phyloP scores from a whole-genome alignment of 2,329 filamentous ascomycete species.

The Apiospora marii region DNA sequence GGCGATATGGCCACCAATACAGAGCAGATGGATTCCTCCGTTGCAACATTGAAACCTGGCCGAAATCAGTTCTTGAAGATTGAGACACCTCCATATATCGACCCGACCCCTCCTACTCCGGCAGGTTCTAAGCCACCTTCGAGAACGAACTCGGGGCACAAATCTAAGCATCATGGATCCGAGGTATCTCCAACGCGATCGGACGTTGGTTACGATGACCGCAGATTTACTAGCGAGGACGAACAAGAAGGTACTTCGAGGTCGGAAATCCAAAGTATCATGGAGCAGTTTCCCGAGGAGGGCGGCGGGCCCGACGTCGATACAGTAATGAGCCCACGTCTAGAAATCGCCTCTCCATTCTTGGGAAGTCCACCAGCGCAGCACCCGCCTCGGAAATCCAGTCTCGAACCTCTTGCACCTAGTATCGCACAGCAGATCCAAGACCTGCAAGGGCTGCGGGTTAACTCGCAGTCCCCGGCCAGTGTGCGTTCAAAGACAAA shows the following conservation, averaged over 20 bases:
- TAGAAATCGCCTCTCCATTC: constrained; percentile 84
- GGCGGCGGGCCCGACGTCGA: constrained; percentile 75
- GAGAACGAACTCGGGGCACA: constrained; percentile 63
- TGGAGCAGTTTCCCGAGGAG: constrained; percentile 90
- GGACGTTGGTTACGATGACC: constrained; percentile 65
- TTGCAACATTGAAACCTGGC: constrained; percentile 57
- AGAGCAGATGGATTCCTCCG: constrained; percentile 54
- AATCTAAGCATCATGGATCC: constrained; percentile 53
- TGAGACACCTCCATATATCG: constrained; percentile 58
- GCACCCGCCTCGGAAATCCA: constrained; percentile 86
- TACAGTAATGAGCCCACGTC: constrained; percentile 89
- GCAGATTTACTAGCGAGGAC: constrained; percentile 64
- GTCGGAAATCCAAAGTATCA: constrained; percentile 94
- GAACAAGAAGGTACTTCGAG: constrained; percentile 71
- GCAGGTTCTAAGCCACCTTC: constrained; percentile 63
- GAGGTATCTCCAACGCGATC: constrained; percentile 63
- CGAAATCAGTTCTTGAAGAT: constrained; percentile 56
- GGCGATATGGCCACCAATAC: constrained; percentile 20
- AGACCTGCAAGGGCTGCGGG: constrained; percentile 52
- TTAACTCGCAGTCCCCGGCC: constrained; percentile 50
- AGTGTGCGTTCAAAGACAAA: constrained; percentile 48
- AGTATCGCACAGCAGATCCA: constrained; percentile 57
- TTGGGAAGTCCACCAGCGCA: constrained; percentile 68
- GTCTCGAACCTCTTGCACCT: constrained; percentile 75
- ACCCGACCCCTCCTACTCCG: constrained; percentile 66